Conservation (phyloP, 2,329 filamentous ascomycete genomes). For the Endothia cerciana region DNA sequence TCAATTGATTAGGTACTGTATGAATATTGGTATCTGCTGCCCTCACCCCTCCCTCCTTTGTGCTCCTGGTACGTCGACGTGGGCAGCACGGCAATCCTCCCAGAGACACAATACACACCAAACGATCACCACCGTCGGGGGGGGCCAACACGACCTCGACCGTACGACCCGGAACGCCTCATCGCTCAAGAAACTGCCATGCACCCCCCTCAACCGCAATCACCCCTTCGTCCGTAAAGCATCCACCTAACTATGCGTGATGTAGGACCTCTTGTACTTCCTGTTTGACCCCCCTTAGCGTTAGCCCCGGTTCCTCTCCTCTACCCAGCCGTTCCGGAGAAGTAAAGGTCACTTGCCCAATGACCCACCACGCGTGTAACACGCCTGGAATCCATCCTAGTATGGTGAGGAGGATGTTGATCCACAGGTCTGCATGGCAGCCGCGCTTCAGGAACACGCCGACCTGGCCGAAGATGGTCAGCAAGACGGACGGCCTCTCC, state of each 20-base stretch:
- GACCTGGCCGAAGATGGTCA: not conserved
- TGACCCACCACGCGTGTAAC: conserved; percentile 30
- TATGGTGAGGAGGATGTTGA: conserved; percentile 29
- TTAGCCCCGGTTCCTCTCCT: no score
- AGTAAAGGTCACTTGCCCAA: conserved; percentile 23
- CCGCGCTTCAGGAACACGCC: conserved; percentile 28
- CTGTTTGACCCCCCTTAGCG: not conserved
- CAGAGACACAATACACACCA: not conserved
- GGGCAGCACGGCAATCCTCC: not conserved
- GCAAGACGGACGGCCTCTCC: not conserved
- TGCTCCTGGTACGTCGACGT: not conserved
- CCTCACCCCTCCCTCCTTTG: not conserved
- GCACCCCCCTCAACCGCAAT: not conserved
- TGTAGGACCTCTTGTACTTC: conserved; percentile 18
- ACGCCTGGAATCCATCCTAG: conserved; percentile 28
- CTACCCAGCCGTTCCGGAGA: no score
- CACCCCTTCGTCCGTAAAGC: not conserved
- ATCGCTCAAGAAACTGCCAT: not conserved
- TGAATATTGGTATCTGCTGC: not conserved
- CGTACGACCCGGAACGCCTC: not conserved
- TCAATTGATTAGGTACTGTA: not conserved
- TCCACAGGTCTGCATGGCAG: conserved; percentile 20
- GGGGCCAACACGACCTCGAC: not conserved
- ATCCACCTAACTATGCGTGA: conserved; percentile 5
- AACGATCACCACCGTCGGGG: no score